Percentiles rank a stretch among this genome's conserved stretches.
Evolutionary conservation across 768 basidiomycete genomes (phyloP).

Genomic region (Russula brevipes): DNA sequence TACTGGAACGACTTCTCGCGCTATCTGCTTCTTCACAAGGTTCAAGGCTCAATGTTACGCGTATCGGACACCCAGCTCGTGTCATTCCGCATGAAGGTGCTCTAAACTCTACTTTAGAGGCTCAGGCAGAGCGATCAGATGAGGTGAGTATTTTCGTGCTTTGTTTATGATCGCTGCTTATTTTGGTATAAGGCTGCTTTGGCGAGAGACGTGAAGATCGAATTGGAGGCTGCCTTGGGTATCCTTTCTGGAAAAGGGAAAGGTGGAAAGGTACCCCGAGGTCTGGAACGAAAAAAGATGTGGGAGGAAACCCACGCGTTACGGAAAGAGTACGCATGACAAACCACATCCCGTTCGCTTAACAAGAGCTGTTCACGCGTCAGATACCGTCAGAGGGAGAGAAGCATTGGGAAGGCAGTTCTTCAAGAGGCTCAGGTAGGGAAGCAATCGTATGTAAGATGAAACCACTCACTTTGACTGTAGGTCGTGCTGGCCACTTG

Average conservation of each 20-base stretch:
- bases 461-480: not conserved
- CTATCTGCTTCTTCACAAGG: conserved; percentile 49
- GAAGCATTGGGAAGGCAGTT: conserved; percentile 75
- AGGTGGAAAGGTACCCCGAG: conserved; percentile 63
- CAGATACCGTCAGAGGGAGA: conserved; percentile 87
- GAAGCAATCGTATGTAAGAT: not conserved
- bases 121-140: conserved; percentile 67
- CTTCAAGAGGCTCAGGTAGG: conserved; percentile 69
- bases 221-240: conserved; percentile 66
- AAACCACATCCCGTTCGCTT: not conserved
- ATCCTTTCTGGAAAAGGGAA: conserved; percentile 69
- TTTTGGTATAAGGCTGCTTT: conserved; percentile 54
- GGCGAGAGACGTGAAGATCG: conserved; percentile 83
- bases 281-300: conserved; percentile 71
- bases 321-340: conserved; percentile 72
- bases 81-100: conserved; percentile 70
- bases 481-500: conserved; percentile 93
- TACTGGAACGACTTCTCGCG: conserved; percentile 76
- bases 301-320: conserved; percentile 85
- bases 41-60: conserved; percentile 58
- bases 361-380: not conserved
- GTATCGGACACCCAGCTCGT: conserved; percentile 95
- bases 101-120: conserved; percentile 64
- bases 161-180: not conserved
- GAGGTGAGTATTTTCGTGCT: conserved; percentile 39